Conservation (phyloP, 495 filamentous ascomycete species). For the Neurospora sp. region DNA sequence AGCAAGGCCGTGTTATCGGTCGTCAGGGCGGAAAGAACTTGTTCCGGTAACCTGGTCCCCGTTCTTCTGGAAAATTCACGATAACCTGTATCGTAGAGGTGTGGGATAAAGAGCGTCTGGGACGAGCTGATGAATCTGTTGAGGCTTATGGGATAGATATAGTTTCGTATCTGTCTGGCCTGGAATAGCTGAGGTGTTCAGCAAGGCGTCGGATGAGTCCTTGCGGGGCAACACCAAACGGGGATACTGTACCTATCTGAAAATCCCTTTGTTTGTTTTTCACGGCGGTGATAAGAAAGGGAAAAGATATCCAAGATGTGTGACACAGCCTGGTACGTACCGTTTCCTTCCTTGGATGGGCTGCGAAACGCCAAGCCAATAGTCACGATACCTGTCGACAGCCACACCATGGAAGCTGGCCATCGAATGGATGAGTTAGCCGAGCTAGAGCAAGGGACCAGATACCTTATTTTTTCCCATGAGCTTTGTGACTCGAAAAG, state of each 20-base stretch:
- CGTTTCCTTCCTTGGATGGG: neutral
- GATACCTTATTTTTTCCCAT: neutral
- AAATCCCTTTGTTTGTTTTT: neutral
- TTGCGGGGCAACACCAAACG: neutral
- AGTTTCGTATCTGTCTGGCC: neutral
- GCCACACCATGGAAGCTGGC: neutral
- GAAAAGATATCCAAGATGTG: neutral
- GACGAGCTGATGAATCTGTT: neutral
- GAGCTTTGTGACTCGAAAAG: neutral
- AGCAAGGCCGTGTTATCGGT: neutral
- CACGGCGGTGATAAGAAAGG: neutral
- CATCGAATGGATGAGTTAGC: neutral
- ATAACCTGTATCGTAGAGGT: neutral
- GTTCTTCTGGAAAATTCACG: neutral
- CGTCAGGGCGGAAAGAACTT: neutral
- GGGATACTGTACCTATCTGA: neutral
- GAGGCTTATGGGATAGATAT: neutral
- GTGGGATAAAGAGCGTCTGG: neutral
- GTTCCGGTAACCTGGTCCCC: neutral
- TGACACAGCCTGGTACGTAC: neutral
- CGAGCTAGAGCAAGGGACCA: neutral
- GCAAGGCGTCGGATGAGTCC: neutral
- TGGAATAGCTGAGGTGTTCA: neutral
- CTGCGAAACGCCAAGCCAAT: neutral
- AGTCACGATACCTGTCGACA: neutral